Base-by-base conservation (phyloP, 345 rosid species). In the Erysimum cheiranthoides region DNA sequence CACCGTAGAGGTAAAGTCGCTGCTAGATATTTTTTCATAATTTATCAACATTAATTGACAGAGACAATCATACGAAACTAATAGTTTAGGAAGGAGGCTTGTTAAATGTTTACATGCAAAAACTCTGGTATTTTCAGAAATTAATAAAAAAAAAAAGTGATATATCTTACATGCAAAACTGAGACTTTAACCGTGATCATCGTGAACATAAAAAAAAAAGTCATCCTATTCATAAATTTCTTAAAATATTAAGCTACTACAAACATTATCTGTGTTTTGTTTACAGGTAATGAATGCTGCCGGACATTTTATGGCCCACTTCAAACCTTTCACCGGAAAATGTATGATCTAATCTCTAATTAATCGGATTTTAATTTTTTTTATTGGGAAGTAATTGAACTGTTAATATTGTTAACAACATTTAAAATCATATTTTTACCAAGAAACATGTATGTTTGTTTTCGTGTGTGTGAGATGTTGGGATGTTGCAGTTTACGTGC, bases 251-350 rank as follows among this genome's bases (percentile, higher is more conserved):
- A 63, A 14, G 38, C 14, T 63, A 62, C 30, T 17, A 10, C 39
- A 53, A 18, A 46, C 17, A 34, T 47, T 36, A 5, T 61, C 46
- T 51, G 18, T 54, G 58, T 65, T 34, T 38, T 50, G 62, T 36
- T 68, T 61, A 34, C 85, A 93, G 92, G 97, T 89, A 31, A 82
- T 86, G 82, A 85, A 84, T 70, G 84, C 91, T 46, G 80, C 92
- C 64, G 83, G 74, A 3, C 87, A 80, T 49, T 83, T 89, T 49
- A 57, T 73, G 71, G 73, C 39, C 3, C 85, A 74, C 65, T 86
- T 93, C 70, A 88, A 87, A 58, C 88, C 83, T 81, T 51, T 68
- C 66, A 76, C 82, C 4, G 53, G 82, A 12, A 68, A 81, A 3
- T 83, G 93, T 90, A 75, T 85, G 90, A 76, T 70, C 38, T 3